Conservation (phyloP, 176 grass and related monocot genomes). For the Miscanthus lutarioriparius region DNA sequence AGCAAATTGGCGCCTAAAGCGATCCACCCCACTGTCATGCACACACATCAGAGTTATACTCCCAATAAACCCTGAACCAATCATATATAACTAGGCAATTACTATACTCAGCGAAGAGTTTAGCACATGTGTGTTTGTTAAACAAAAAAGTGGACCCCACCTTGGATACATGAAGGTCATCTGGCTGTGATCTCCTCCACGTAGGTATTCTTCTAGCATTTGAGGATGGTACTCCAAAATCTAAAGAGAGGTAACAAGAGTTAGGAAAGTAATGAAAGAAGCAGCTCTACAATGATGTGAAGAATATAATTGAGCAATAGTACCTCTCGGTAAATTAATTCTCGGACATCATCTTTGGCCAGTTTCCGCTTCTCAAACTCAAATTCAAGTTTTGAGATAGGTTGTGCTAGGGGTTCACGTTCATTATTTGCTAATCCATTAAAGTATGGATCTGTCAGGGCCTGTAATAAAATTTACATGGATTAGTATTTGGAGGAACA, state of each 20-base stretch:
- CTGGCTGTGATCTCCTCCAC: slow-evolving; percentile 78
- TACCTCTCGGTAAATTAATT: slow-evolving; percentile 98
- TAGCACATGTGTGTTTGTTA: slow-evolving; percentile 4
- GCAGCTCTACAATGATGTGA: background rate
- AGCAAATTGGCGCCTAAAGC: slow-evolving; percentile 91
- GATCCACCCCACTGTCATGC: slow-evolving; percentile 85
- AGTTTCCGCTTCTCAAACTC: slow-evolving; percentile 97
- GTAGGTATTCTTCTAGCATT: slow-evolving; percentile 94
- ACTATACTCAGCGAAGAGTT: slow-evolving; percentile 12
- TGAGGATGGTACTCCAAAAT: slow-evolving; percentile 99
- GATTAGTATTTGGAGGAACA: slow-evolving; percentile 38
- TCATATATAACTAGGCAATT: slow-evolving; percentile 24
- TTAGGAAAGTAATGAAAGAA: slow-evolving; percentile 9
- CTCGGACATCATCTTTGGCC: slow-evolving; percentile 93
- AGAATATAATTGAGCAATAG: slow-evolving; percentile 17
- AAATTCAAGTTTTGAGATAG: slow-evolving; percentile 98
- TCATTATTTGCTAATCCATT: slow-evolving; percentile 81
- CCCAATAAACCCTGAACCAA: slow-evolving; percentile 10
- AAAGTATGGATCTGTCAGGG: slow-evolving; percentile 85
- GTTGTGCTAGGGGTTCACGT: slow-evolving; percentile 68
- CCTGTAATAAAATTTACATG: slow-evolving; percentile 55
- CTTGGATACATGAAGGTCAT: slow-evolving; percentile 98
- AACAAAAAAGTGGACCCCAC: slow-evolving; percentile 41
- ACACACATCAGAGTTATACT: slow-evolving; percentile 26
- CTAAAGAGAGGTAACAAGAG: slow-evolving; percentile 40